Evolutionary conservation across 2,329 filamentous ascomycete species (phyloP), one percentile per base, ranked within the genome.

Genomic region (Pseudopithomyces maydicus): DNA sequence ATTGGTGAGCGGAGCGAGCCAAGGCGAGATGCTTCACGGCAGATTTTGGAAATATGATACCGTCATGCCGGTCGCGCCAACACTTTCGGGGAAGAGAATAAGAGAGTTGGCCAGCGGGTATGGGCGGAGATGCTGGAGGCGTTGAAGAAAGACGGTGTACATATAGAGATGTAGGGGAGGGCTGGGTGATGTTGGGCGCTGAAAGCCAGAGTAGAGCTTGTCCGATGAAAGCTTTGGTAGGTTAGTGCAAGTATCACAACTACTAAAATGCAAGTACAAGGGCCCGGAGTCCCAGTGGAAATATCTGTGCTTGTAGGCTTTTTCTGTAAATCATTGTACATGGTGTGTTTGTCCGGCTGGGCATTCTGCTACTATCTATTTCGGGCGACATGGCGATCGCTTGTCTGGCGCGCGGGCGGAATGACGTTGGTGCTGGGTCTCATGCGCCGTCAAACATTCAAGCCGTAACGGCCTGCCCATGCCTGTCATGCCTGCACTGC

Each of bases 1-100:
- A 19, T 54, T 74, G n/a, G 57, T 77, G 23, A 76, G 73, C 41
- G 74, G 68, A 6, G 71, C 72, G 1, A 67, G 61, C 2, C 65
- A 73, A 42, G 74, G 74, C 6, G 71, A 75, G 55, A 61, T 57
- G 20, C 60, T 65, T 1, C 73, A 77, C 50, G 73, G 71, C 6
- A 63, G 69, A 11, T 77, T 77, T 45, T 77, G 73, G 72, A 64
- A 73, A 49, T 60, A 70, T 36, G 74, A 77, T 47, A 54, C 61
- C 46, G 61, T 77, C 6, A 64, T 70, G 54, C 70, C 73, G 11
- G 47, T 69, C n/a, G 58, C 67, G 17, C 62, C 65, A 17, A 66
- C 66, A 55, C 42, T 78, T 33, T 55, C 62, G 12, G 74, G 74
- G 57, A 66, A 32, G 66, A 69, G 46, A 75, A 74, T 54, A 69